Evolutionary conservation across 148 eudicot genomes (phyloP).

Genomic region (Fagopyrum homotropicum): DNA sequence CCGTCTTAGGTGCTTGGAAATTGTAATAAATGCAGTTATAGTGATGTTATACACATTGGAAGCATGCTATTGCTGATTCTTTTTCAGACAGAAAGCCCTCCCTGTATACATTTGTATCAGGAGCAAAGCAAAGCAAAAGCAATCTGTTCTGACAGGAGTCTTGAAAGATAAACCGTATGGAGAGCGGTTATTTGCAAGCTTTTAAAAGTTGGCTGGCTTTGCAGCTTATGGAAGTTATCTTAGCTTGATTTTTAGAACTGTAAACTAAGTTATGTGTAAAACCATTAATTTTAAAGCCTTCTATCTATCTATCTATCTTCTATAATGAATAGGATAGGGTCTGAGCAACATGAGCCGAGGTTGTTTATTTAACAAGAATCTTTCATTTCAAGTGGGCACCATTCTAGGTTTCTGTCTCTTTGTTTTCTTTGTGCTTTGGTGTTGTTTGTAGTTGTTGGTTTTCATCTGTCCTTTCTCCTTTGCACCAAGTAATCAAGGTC

Average conservation of each 20-base stretch:
- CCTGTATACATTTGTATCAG: conserved; percentile 18
- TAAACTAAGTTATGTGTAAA: conserved; percentile 10
- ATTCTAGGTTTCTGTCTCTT: not conserved
- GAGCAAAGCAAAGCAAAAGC: conserved; percentile 11
- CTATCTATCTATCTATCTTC: not conserved
- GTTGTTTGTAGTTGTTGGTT: not conserved
- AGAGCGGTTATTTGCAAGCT: conserved; percentile 18
- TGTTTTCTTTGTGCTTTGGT: not conserved
- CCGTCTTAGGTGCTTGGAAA: conserved; percentile 47
- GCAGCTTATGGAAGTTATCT: not conserved
- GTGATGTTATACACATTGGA: conserved; percentile 11
- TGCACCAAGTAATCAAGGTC: not conserved
- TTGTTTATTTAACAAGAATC: not conserved
- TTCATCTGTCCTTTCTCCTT: not conserved
- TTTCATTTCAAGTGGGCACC: not conserved
- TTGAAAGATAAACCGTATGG: conserved; percentile 11
- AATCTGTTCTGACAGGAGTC: conserved; percentile 17
- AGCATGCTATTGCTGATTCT: not conserved
- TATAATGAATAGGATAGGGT: conserved; percentile 8
- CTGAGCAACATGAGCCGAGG: not conserved
- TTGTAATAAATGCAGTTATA: conserved; percentile 19
- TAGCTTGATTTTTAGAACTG: conserved; percentile 5
- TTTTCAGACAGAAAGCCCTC: conserved; percentile 14
- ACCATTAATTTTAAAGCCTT: not conserved
- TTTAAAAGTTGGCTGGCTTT: not conserved